These are phyloP conservation scores for Colletotrichum neosansevieriae DNA, from an alignment of 2,329 filamentous ascomycete species.

Conservation along the genomic window DNA sequence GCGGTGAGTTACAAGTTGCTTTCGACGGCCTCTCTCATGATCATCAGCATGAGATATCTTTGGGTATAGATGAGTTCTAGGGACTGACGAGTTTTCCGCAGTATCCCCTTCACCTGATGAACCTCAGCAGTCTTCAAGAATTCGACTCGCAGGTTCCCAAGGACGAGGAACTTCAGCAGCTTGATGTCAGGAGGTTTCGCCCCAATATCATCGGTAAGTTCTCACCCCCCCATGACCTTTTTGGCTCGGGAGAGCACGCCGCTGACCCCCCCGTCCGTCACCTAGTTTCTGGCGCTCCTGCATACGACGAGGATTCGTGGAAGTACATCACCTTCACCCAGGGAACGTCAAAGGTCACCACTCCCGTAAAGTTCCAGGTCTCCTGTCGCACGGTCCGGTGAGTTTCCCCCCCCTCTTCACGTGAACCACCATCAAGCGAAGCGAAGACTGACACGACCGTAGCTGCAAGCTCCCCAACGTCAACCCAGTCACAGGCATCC, in stretches of 20 bases:
- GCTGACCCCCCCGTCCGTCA: background rate
- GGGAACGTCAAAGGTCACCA: conserved; percentile 60
- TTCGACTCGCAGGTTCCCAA: conserved; percentile 69
- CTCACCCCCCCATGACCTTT: too few species aligned
- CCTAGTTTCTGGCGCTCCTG: conserved; percentile 69
- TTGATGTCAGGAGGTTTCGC: conserved; percentile 75
- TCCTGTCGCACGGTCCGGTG: conserved; percentile 75
- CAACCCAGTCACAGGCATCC: conserved; percentile 69
- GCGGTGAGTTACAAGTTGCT: conserved; percentile 61
- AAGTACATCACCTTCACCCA: conserved; percentile 67
- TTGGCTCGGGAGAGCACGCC: background rate
- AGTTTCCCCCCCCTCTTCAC: conserved; percentile 41
- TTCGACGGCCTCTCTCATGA: background rate
- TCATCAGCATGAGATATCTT: too few species aligned
- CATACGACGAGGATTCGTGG: conserved; percentile 80
- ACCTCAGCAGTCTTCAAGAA: conserved; percentile 71
- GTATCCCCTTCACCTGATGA: conserved; percentile 79
- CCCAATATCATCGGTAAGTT: conserved; percentile 76
- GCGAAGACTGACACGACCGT: background rate
- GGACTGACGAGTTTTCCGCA: conserved; percentile 45
- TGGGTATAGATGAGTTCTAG: too few species aligned
- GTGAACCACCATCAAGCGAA: background rate
- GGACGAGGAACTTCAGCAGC: conserved; percentile 58
- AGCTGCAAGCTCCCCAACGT: conserved; percentile 80
- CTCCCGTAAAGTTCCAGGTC: conserved; percentile 61